Evolutionary conservation across 306 rosid species (phyloP).

Genomic region (Trichosanthes truncata): DNA sequence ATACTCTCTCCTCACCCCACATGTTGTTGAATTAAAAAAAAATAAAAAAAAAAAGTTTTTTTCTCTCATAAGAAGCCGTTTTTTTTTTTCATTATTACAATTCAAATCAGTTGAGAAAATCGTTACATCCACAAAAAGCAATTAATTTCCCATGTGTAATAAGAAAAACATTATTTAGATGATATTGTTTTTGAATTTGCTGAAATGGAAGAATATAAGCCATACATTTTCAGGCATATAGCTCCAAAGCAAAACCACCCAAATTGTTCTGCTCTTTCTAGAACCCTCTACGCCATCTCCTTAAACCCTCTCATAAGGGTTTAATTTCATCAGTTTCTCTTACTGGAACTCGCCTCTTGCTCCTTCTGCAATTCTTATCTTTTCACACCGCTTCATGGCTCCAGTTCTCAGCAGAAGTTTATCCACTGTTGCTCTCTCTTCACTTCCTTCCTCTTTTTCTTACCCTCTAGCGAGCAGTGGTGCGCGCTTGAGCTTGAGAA

Average conservation of each 20-base stretch:
- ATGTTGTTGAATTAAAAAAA: too few relatives aligned
- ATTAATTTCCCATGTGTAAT: background rate
- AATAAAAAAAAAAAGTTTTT: too few relatives aligned
- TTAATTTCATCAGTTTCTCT: conserved; percentile 1
- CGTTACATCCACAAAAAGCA: background rate
- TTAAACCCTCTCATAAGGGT: conserved; percentile 37
- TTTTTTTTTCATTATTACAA: too few relatives aligned
- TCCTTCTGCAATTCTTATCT: conserved; percentile 1
- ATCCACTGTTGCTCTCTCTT: conserved; percentile 44
- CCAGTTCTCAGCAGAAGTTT: conserved; percentile 67
- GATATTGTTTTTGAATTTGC: conserved; percentile 1
- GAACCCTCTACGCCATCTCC: conserved; percentile 27
- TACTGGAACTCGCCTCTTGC: background rate
- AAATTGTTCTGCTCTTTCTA: conserved; percentile 15
- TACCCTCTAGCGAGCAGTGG: conserved; percentile 19
- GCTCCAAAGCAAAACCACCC: conserved; percentile 13
- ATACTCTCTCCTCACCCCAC: too few relatives aligned
- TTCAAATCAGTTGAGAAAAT: background rate
- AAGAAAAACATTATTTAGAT: background rate
- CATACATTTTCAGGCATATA: conserved; percentile 17
- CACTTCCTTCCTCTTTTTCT: conserved; percentile 50
- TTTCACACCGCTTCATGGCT: conserved; percentile 36
- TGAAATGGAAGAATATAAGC: conserved; percentile 34
- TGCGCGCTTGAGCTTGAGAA: conserved; percentile 27
- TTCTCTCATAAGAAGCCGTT: too few relatives aligned